Conservation (phyloP, 1,284 basidiomycete genomes). For the Cutaneotrichosporon curvatum region DNA sequence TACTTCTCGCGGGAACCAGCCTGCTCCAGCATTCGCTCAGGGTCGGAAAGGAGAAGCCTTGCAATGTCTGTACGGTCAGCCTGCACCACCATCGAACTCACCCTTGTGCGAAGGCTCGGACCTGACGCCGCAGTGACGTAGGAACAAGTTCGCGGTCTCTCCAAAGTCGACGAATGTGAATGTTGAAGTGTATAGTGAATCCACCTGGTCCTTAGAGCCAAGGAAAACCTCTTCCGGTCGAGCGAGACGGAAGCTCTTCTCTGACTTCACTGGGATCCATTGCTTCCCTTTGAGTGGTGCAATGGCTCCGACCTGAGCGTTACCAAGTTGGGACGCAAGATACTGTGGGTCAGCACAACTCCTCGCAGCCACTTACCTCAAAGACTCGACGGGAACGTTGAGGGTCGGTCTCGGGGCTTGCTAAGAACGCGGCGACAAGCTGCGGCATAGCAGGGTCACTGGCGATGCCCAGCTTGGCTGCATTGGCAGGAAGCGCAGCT, state of each 20-base stretch:
- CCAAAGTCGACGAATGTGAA: constrained; percentile 92
- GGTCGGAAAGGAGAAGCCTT: constrained; percentile 32
- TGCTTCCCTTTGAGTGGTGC: constrained; percentile 30
- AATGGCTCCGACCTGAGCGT: constrained; percentile 37
- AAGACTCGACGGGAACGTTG: constrained; percentile 63
- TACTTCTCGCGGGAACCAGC: constrained; percentile 42
- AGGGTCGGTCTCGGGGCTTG: constrained; percentile 57
- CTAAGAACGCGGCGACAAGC: constrained; percentile 60
- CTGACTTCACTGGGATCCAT: constrained; percentile 46
- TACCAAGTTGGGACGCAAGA: constrained; percentile 62
- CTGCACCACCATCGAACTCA: neutral
- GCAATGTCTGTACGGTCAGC: constrained; percentile 31
- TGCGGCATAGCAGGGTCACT: constrained; percentile 64
- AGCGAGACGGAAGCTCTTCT: constrained; percentile 16
- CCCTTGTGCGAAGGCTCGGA: constrained; percentile 62
- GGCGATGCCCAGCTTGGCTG: constrained; percentile 67
- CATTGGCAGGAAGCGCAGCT: constrained; percentile 55
- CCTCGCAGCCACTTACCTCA: constrained; percentile 39
- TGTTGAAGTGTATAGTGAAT: constrained; percentile 32
- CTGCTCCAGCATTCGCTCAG: constrained; percentile 34
- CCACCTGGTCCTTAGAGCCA: constrained; percentile 16
- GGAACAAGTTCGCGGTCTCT: constrained; percentile 68
- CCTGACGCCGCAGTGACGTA: constrained; percentile 79
- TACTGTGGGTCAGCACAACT: constrained; percentile 41
- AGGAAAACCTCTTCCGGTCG: constrained; percentile 43